Percentiles rank a stretch among this genome's conserved stretches.
These are phyloP conservation scores for Fusarium tanahbumbuense DNA, from an alignment of 2,329 filamentous ascomycete genomes.

Conservation along the genomic window DNA sequence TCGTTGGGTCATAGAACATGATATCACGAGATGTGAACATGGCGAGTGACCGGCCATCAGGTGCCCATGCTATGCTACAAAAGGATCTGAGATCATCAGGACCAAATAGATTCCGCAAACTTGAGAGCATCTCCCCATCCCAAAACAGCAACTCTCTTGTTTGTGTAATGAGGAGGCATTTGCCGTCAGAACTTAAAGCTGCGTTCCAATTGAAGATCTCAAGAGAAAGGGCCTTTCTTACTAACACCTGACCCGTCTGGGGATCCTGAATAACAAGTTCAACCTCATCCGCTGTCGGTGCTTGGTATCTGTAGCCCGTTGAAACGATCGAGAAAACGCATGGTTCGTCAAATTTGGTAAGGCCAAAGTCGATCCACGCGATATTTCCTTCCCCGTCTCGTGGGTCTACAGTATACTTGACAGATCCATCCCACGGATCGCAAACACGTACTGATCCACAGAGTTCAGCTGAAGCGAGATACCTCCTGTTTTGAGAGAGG, in stretches of 20 bases:
- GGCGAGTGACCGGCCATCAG: neutral
- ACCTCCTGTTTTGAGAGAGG: accelerated
- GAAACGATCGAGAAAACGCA: neutral
- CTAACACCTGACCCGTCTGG: neutral
- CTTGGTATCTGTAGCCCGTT: accelerated
- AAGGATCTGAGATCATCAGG: accelerated
- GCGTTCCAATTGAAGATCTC: accelerated
- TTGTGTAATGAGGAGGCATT: neutral
- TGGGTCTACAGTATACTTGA: accelerated
- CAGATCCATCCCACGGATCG: neutral
- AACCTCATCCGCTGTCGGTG: too few species aligned
- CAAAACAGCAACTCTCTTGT: accelerated
- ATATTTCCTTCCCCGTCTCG: accelerated
- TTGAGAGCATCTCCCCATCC: accelerated
- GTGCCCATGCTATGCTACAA: neutral
- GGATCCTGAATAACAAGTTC: accelerated
- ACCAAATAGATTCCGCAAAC: too few species aligned
- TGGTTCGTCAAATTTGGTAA: neutral
- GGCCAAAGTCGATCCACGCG: accelerated
- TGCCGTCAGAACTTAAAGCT: neutral
- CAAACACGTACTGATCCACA: neutral
- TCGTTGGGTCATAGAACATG: neutral
- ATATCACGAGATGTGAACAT: accelerated
- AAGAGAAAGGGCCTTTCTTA: too few species aligned
- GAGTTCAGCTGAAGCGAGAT: accelerated